Conservation (phyloP, 2,329 filamentous ascomycete species). For the Sarocladium brachiariae region DNA sequence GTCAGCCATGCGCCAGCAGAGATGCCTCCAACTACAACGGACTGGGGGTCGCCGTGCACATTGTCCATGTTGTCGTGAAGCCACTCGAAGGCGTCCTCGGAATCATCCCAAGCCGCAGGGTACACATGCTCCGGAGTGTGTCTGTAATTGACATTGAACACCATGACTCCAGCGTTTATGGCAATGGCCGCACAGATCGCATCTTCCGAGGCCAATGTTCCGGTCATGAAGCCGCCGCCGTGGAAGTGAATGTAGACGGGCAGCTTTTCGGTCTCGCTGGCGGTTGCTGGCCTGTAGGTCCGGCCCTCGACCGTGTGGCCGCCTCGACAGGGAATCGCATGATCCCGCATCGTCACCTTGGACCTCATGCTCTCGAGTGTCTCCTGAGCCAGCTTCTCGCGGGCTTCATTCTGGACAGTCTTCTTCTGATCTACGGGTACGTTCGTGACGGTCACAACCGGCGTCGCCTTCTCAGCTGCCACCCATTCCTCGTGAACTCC, state of each 20-base stretch:
- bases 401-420: background rate
- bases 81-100: slow-evolving; percentile 49
- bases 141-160: slow-evolving; percentile 51
- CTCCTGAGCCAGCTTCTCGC: background rate
- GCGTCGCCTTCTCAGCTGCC: slow-evolving; percentile 22
- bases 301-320: slow-evolving; percentile 17
- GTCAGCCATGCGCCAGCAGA: slow-evolving; percentile 40
- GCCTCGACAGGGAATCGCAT: slow-evolving; percentile 22
- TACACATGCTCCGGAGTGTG: slow-evolving; percentile 48
- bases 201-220: slow-evolving; percentile 46
- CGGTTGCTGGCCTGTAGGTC: background rate
- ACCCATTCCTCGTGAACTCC: slow-evolving; percentile 37
- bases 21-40: slow-evolving; percentile 40
- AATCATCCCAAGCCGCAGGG: slow-evolving; percentile 46
- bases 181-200: slow-evolving; percentile 42
- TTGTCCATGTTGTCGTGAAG: slow-evolving; percentile 25
- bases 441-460: background rate
- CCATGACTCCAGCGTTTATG: slow-evolving; percentile 31
- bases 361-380: background rate
- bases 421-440: background rate
- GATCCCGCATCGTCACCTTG: slow-evolving; percentile 27
- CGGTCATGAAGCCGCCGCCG: slow-evolving; percentile 51
- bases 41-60: slow-evolving; percentile 9
- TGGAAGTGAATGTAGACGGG: slow-evolving; percentile 47
- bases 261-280: slow-evolving; percentile 18